A percentile compares a stretch with the other conserved stretches of the same genome.
Evolutionary conservation across 352 stramenopile genomes (phyloP).

Genomic region (Pythium folliculosum): DNA sequence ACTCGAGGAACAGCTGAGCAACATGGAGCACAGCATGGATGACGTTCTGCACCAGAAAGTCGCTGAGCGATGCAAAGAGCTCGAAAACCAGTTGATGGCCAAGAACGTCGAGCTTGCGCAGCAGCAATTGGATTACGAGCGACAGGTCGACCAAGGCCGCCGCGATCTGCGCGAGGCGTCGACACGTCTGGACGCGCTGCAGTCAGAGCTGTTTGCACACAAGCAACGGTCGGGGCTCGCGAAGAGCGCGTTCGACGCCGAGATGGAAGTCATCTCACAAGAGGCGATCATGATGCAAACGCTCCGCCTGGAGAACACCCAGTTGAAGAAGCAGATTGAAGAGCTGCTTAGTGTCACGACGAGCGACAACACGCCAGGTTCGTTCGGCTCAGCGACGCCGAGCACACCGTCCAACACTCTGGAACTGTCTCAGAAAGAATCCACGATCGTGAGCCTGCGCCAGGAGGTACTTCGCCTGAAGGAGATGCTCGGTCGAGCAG

Average conservation of each 20-base stretch:
- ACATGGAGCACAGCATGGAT: slow-evolving; percentile 77
- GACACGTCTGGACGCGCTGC: slow-evolving; percentile 84
- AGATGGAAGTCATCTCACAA: slow-evolving; percentile 90
- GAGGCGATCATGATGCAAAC: slow-evolving; percentile 77
- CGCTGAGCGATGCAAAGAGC: slow-evolving; percentile 54
- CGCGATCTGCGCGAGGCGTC: slow-evolving; percentile 65
- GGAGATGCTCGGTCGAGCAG: slow-evolving; percentile 31
- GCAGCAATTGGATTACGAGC: slow-evolving; percentile 76
- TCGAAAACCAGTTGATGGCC: slow-evolving; percentile 66
- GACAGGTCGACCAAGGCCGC: slow-evolving; percentile 60
- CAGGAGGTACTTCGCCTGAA: slow-evolving; percentile 69
- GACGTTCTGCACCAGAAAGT: slow-evolving; percentile 63
- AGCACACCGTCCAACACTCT: slow-evolving; percentile 3
- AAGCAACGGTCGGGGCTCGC: slow-evolving; percentile 76
- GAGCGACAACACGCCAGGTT: background rate
- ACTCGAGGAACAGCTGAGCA: slow-evolving; percentile 89
- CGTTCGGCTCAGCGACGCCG: background rate
- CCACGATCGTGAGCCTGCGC: slow-evolving; percentile 45
- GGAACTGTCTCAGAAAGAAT: slow-evolving; percentile 61
- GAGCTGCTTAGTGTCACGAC: slow-evolving; percentile 47
- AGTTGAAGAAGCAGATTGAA: slow-evolving; percentile 87
- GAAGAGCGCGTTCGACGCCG: slow-evolving; percentile 63
- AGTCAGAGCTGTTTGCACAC: slow-evolving; percentile 90
- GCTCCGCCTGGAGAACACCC: slow-evolving; percentile 79
- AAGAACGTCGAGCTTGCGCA: slow-evolving; percentile 79